These are phyloP conservation scores for Cucurbita ficifolia DNA, from an alignment of 306 rosid genomes.

Conservation along the genomic window DNA sequence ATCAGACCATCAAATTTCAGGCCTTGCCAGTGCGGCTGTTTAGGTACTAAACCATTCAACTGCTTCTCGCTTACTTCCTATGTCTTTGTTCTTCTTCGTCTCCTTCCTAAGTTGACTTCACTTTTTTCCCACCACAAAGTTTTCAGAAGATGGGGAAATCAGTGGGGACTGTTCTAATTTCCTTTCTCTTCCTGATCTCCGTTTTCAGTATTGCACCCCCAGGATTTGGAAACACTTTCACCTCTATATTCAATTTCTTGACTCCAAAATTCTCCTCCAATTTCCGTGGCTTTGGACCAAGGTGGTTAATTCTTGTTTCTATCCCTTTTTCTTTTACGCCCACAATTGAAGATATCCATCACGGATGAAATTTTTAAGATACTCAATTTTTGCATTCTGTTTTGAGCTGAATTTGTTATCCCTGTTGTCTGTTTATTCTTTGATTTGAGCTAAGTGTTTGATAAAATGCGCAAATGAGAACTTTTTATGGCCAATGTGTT, in stretches of 20 bases:
- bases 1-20: background rate
- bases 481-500: background rate
- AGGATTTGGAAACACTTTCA: slow-evolving; percentile 15
- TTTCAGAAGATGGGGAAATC: slow-evolving; percentile 11
- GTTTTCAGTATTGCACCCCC: slow-evolving; percentile 8
- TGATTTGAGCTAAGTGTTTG: background rate
- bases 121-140: background rate
- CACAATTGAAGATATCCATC: background rate
- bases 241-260: slow-evolving; percentile 4
- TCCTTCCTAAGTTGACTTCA: background rate
- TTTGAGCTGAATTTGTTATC: background rate
- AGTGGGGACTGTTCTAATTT: background rate
- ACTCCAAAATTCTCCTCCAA: slow-evolving; percentile 5
- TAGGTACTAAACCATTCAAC: background rate
- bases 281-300: slow-evolving; percentile 3
- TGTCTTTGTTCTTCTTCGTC: background rate
- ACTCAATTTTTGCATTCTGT: background rate
- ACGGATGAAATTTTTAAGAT: background rate
- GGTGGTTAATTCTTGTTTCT: background rate
- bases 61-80: background rate
- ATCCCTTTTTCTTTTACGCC: background rate
- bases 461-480: background rate
- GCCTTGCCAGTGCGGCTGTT: background rate
- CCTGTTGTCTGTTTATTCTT: background rate
- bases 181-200: slow-evolving; percentile 6